These are phyloP conservation scores for Mycena leptocephala DNA, from an alignment of 768 basidiomycete species.

Conservation along the genomic window DNA sequence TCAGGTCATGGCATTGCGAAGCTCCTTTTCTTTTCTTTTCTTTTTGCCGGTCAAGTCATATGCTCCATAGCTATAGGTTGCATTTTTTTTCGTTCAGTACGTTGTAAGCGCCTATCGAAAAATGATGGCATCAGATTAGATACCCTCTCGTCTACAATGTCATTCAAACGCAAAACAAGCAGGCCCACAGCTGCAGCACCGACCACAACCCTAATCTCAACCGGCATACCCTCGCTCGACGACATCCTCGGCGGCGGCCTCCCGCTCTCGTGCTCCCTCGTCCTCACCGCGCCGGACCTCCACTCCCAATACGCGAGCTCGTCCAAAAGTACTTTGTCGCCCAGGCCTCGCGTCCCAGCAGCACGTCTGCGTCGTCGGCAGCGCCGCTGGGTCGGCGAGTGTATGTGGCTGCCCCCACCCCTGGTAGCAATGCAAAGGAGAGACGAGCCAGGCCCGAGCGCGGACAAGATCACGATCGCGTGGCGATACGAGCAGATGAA, in stretches of 20 bases:
- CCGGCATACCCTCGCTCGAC: slow-evolving; percentile 94
- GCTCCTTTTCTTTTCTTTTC: no score
- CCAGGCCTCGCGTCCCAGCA: slow-evolving; percentile 85
- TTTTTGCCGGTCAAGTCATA: no score
- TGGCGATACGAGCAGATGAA: slow-evolving; percentile 98
- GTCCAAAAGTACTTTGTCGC: slow-evolving; percentile 92
- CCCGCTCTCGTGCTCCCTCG: slow-evolving; percentile 83
- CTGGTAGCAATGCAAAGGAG: slow-evolving; percentile 36
- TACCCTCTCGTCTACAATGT: slow-evolving; percentile 14
- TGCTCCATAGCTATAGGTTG: no score
- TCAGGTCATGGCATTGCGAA: not conserved
- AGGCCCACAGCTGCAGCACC: not conserved
- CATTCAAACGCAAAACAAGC: slow-evolving; percentile 33
- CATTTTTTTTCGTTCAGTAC: no score
- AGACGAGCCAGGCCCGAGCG: slow-evolving; percentile 56
- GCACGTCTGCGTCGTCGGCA: slow-evolving; percentile 75
- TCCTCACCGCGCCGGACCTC: slow-evolving; percentile 86
- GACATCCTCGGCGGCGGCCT: slow-evolving; percentile 95
- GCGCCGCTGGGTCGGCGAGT: slow-evolving; percentile 74
- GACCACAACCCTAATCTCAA: slow-evolving; percentile 60
- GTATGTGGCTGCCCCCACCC: slow-evolving; percentile 88
- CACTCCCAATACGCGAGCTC: slow-evolving; percentile 90
- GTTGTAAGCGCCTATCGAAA: no score
- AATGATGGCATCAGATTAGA: not conserved
- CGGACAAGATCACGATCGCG: slow-evolving; percentile 91